Evolutionary conservation across 2,329 filamentous ascomycete genomes (phyloP).

Genomic region (Capronia coronata): DNA sequence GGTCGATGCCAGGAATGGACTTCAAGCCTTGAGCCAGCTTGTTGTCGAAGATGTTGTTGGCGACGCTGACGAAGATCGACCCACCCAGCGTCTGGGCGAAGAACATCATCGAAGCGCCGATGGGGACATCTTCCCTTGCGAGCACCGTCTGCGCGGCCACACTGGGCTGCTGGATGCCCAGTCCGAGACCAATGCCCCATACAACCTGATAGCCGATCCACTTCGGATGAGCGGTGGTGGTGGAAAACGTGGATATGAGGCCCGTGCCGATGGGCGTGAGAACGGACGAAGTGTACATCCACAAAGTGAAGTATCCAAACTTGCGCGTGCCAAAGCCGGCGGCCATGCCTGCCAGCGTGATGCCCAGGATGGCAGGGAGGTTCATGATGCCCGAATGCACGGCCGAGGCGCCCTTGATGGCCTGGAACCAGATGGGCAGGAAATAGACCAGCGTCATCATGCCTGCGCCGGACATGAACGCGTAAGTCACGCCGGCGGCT

Average conservation of each 20-base stretch:
- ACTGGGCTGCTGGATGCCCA: slow-evolving; percentile 29
- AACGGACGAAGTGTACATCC: slow-evolving; percentile 33
- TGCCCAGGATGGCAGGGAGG: slow-evolving; percentile 22
- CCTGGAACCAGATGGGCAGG: slow-evolving; percentile 32
- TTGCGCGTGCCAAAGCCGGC: slow-evolving; percentile 27
- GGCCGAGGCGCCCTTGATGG: slow-evolving; percentile 32
- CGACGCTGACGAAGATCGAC: slow-evolving; percentile 26
- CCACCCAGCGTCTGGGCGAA: slow-evolving; percentile 27
- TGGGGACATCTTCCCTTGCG: slow-evolving; percentile 28
- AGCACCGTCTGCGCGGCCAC: slow-evolving; percentile 29
- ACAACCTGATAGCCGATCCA: slow-evolving; percentile 35
- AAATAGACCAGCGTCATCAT: slow-evolving; percentile 28
- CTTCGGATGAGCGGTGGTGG: slow-evolving; percentile 21
- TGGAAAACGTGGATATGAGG: slow-evolving; percentile 30
- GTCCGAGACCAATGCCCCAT: slow-evolving; percentile 31
- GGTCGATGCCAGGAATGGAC: slow-evolving; percentile 19
- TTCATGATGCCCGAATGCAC: slow-evolving; percentile 31
- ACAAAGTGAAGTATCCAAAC: slow-evolving; percentile 34
- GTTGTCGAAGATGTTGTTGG: slow-evolving; percentile 29
- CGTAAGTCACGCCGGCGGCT: slow-evolving; percentile 42
- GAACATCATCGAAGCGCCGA: slow-evolving; percentile 26
- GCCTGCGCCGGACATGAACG: slow-evolving; percentile 28
- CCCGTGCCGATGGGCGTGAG: slow-evolving; percentile 30
- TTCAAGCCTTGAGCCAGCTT: slow-evolving; percentile 14
- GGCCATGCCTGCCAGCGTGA: slow-evolving; percentile 21